Percentiles rank a stretch among this genome's conserved stretches.
phyloP scores from a whole-genome alignment of 2,329 filamentous ascomycete genomes.

The Biscogniauxia marginata region DNA sequence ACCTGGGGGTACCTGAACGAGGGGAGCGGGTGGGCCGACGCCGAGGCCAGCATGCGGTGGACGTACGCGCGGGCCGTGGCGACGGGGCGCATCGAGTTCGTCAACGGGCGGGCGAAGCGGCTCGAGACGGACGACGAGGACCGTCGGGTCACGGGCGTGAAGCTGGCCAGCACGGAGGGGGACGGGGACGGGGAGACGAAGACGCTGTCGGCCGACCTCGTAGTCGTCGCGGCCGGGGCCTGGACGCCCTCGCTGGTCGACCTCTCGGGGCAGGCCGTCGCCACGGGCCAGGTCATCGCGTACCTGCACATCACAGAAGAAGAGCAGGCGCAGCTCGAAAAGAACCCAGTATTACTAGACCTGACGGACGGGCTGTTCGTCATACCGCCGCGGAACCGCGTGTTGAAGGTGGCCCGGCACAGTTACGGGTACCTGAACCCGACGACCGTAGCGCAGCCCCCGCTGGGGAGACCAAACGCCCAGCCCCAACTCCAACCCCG shows the following conservation, averaged over 20 bases:
- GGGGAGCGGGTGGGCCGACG: constrained; percentile 77
- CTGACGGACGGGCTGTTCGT: constrained; percentile 70
- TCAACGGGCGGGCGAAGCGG: constrained; percentile 47
- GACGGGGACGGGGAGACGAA: constrained; percentile 35
- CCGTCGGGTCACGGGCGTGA: constrained; percentile 54
- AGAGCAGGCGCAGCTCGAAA: constrained; percentile 64
- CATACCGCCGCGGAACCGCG: constrained; percentile 61
- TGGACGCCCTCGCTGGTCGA: constrained; percentile 82
- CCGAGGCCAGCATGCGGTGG: constrained; percentile 67
- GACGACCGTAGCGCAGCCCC: constrained; percentile 31
- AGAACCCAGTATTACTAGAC: constrained; percentile 72
- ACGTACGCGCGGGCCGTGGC: constrained; percentile 53
- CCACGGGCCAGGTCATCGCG: constrained; percentile 78
- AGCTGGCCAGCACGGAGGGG: no score
- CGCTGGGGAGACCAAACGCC: constrained; percentile 13
- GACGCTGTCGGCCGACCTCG: constrained; percentile 63
- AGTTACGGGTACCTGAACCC: constrained; percentile 66
- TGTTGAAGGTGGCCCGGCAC: constrained; percentile 71
- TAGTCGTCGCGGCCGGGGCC: constrained; percentile 80
- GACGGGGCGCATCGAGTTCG: constrained; percentile 55
- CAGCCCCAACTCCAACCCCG: neutral
- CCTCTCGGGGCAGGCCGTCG: constrained; percentile 70
- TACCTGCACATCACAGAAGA: constrained; percentile 72
- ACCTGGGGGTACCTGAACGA: constrained; percentile 73
- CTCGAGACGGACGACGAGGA: constrained; percentile 38